Conservation (phyloP, 2,329 filamentous ascomycete species). For the Fusarium sp. region DNA sequence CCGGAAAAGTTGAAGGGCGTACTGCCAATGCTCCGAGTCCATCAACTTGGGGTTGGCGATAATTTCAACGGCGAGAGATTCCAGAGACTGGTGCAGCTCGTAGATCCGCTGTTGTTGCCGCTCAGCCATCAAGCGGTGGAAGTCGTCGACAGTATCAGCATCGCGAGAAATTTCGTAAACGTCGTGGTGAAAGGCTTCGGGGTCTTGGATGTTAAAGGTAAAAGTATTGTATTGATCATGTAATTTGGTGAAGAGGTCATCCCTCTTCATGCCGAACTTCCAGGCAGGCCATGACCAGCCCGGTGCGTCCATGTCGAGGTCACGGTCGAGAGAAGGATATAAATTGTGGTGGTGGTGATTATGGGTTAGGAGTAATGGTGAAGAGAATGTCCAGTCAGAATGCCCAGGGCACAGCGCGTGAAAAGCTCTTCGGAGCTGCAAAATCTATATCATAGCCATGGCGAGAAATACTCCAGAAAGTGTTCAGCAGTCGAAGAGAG, state of each 20-base stretch:
- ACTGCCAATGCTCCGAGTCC: slow-evolving; percentile 66
- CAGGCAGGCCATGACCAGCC: slow-evolving; percentile 65
- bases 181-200: slow-evolving; percentile 68
- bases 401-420: slow-evolving; percentile 35
- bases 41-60: slow-evolving; percentile 67
- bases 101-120: slow-evolving; percentile 63
- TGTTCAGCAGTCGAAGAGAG: slow-evolving; percentile 37
- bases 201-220: slow-evolving; percentile 64
- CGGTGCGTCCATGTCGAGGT: slow-evolving; percentile 64
- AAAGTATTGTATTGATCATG: slow-evolving; percentile 70
- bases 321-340: slow-evolving; percentile 53
- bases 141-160: slow-evolving; percentile 61
- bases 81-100: slow-evolving; percentile 64
- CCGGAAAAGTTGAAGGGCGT: slow-evolving; percentile 67
- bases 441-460: slow-evolving; percentile 44
- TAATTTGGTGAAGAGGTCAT: slow-evolving; percentile 65
- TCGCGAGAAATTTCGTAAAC: slow-evolving; percentile 65
- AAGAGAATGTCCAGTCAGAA: slow-evolving; percentile 36
- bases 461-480: slow-evolving; percentile 21
- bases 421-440: slow-evolving; percentile 42
- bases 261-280: slow-evolving; percentile 70
- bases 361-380: slow-evolving; percentile 9
- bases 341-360: slow-evolving; percentile 18
- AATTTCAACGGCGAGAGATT: slow-evolving; percentile 68
- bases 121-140: slow-evolving; percentile 62